phyloP scores from a whole-genome alignment of 1,284 basidiomycete species.

The Phellopilus nigrolimitatus region DNA sequence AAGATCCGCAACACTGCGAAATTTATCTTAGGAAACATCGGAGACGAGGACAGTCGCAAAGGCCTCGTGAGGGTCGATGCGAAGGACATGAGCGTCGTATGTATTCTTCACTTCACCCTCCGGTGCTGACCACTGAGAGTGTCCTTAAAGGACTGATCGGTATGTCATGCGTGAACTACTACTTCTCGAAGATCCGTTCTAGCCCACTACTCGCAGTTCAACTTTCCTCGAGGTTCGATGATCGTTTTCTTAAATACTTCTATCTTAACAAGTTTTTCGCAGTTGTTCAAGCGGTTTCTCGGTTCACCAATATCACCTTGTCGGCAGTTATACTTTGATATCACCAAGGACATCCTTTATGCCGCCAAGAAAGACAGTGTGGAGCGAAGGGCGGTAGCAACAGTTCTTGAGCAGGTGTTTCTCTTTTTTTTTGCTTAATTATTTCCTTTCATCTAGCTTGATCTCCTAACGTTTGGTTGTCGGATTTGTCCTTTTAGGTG shows the following conservation, averaged over 20 bases:
- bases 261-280: not conserved
- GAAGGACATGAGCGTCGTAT: conserved; percentile 58
- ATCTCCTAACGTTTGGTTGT: not conserved
- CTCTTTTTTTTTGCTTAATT: not conserved
- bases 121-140: conserved; percentile 6
- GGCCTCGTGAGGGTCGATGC: conserved; percentile 35
- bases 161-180: conserved; percentile 86
- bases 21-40: conserved; percentile 86
- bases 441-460: not conserved
- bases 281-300: conserved; percentile 58
- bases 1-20: conserved; percentile 87
- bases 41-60: conserved; percentile 33
- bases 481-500: conserved; percentile 41
- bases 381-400: conserved; percentile 61
- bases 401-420: conserved; percentile 69
- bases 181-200: conserved; percentile 63
- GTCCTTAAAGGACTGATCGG: conserved; percentile 58
- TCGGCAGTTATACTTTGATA: conserved; percentile 90
- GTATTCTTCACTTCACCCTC: conserved; percentile 26
- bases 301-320: conserved; percentile 66
- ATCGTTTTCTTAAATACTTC: not conserved
- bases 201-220: conserved; percentile 69
- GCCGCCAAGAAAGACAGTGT: conserved; percentile 52
- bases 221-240: conserved; percentile 77
- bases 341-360: conserved; percentile 90